These are phyloP conservation scores for Oxalis stricta DNA, from an alignment of 441 rosid genomes.

Conservation along the genomic window DNA sequence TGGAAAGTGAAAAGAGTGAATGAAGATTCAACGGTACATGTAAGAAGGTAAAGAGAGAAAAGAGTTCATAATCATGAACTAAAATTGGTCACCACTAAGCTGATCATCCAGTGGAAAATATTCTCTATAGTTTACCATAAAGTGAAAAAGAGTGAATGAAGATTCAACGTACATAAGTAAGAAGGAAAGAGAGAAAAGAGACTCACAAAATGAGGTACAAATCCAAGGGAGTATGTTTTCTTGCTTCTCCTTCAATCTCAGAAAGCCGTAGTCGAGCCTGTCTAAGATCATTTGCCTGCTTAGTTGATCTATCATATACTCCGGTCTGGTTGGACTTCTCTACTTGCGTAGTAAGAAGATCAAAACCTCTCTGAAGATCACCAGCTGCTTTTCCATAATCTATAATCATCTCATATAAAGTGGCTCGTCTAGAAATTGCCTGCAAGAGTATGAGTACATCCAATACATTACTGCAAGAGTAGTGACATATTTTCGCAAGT, in stretches of 20 bases:
- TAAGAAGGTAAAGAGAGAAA: no score
- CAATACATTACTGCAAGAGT: conserved; percentile 1
- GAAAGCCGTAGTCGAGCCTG: conserved; percentile 53
- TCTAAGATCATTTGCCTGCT: conserved; percentile 45
- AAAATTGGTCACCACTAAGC: no score
- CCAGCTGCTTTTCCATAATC: conserved; percentile 74
- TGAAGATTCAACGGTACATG: no score
- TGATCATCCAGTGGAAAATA: no score
- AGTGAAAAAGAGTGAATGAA: no score
- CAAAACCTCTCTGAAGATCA: conserved; percentile 54
- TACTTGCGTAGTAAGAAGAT: conserved; percentile 44
- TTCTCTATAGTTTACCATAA: no score
- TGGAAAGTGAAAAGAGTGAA: no score
- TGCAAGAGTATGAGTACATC: conserved; percentile 11
- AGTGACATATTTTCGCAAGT: background rate
- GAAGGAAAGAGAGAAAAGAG: background rate
- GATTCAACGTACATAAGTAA: no score
- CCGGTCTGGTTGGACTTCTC: conserved; percentile 36
- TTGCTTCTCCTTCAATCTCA: conserved; percentile 57
- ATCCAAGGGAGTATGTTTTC: conserved; percentile 61
- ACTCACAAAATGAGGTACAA: conserved; percentile 90
- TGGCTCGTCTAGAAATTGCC: conserved; percentile 90
- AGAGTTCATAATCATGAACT: no score
- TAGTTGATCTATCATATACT: conserved; percentile 33
- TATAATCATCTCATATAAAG: conserved; percentile 76